A percentile compares a stretch with the other conserved stretches of the same genome.
Evolutionary conservation across 106 monocot species (phyloP).

Genomic region (Dendrobium nobile): DNA sequence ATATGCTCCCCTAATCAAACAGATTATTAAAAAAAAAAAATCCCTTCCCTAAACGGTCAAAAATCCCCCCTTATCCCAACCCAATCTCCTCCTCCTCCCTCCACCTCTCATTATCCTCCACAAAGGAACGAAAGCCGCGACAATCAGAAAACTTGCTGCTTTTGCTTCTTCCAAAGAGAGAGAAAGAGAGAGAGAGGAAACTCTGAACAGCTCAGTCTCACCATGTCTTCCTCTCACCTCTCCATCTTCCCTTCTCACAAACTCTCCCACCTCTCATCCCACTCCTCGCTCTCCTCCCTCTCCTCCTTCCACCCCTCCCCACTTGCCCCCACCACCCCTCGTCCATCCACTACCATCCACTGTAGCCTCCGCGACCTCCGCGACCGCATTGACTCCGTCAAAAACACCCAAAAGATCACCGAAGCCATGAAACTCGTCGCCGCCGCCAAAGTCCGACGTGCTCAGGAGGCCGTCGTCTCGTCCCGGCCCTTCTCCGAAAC

Average conservation of each 20-base stretch:
- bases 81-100: not conserved
- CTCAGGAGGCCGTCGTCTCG: conserved; percentile 87
- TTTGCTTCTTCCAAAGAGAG: not conserved
- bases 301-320: conserved; percentile 17
- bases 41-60: not conserved
- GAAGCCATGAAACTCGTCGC: conserved; percentile 99
- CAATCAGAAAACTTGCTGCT: not conserved
- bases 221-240: conserved; percentile 16
- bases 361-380: conserved; percentile 67
- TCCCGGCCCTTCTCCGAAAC: conserved; percentile 93
- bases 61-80: conserved; percentile 5
- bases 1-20: too few relatives aligned
- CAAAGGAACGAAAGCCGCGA: not conserved
- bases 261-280: conserved; percentile 21
- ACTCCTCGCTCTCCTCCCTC: conserved; percentile 13
- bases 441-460: conserved; percentile 86
- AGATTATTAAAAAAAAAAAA: too few relatives aligned
- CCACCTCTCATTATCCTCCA: conserved; percentile 1
- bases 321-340: not conserved
- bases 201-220: too few relatives aligned
- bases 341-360: not conserved
- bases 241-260: conserved; percentile 7
- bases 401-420: conserved; percentile 94
- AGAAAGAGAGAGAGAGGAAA: not conserved
- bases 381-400: conserved; percentile 74